phyloP scores from a whole-genome alignment of 495 filamentous ascomycete genomes.

The Saxispiralis lemnorum region DNA sequence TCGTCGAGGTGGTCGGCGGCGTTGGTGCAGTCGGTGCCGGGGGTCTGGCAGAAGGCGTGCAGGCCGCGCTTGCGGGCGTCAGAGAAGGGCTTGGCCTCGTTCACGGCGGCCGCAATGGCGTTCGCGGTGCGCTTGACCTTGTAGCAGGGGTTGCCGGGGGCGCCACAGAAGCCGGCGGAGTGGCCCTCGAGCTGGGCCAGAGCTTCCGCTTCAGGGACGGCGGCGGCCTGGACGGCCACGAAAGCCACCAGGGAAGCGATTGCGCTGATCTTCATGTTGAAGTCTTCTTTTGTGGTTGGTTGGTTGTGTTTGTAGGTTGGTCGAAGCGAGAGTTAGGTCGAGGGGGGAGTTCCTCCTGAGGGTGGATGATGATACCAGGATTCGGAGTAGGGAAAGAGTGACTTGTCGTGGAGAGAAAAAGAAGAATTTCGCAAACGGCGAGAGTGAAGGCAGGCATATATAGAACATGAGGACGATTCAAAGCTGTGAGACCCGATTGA shows the following conservation, averaged over 20 bases:
- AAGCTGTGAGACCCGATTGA: not conserved
- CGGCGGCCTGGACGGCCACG: constrained; percentile 1
- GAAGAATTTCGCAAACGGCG: not conserved
- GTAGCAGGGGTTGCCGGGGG: constrained; percentile 1
- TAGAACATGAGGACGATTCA: not conserved
- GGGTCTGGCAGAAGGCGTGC: not conserved
- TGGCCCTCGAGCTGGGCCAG: not conserved
- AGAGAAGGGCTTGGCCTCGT: not conserved
- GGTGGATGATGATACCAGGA: not conserved
- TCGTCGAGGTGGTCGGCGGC: not conserved
- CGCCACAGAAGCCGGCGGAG: not conserved
- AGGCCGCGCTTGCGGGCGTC: not conserved
- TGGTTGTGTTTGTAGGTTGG: not conserved
- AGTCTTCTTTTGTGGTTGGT: not conserved
- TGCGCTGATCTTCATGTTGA: not conserved
- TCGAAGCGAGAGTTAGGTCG: not conserved
- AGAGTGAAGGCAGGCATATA: constrained; percentile 1
- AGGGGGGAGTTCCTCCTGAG: not conserved
- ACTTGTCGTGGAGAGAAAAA: constrained; percentile 1
- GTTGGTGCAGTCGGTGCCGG: constrained; percentile 1
- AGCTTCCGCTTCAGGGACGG: constrained; percentile 2
- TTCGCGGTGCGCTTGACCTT: constrained; percentile 3
- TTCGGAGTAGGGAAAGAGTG: not conserved
- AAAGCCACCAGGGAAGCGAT: not conserved
- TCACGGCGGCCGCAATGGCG: not conserved